Conservation (phyloP, 2,329 filamentous ascomycete genomes). For the Phyllosticta citribraziliensis region DNA sequence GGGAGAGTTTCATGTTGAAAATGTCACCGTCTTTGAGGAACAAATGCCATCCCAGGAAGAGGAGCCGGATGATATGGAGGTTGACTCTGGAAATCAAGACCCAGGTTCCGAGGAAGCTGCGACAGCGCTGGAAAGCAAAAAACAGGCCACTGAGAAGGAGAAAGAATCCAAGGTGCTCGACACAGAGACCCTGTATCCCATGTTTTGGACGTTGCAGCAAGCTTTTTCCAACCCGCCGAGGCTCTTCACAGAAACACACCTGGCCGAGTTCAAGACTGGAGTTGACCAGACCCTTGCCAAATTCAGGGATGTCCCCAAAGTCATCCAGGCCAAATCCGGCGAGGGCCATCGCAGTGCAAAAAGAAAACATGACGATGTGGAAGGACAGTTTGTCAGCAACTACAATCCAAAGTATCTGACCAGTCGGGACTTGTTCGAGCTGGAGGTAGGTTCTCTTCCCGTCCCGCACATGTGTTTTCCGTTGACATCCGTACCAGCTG, state of each 20-base stretch:
- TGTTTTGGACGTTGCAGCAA: constrained; percentile 90
- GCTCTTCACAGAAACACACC: constrained; percentile 62
- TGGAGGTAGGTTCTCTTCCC: constrained; percentile 55
- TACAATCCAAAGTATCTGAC: constrained; percentile 99
- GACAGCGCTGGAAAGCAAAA: constrained; percentile 30
- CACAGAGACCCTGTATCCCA: constrained; percentile 67
- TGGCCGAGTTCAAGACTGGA: constrained; percentile 54
- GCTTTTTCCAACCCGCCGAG: constrained; percentile 84
- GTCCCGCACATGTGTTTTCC: neutral
- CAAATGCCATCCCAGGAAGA: constrained; percentile 29
- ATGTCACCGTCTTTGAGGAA: constrained; percentile 76
- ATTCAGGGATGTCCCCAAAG: constrained; percentile 62
- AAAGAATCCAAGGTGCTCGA: constrained; percentile 46
- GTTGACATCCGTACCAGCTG: constrained; percentile 45
- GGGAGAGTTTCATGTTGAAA: constrained; percentile 92
- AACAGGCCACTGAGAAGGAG: constrained; percentile 25
- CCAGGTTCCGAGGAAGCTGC: constrained; percentile 35
- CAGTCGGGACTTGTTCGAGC: constrained; percentile 89
- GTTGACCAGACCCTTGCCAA: constrained; percentile 56
- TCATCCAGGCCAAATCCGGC: constrained; percentile 54
- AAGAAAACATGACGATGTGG: constrained; percentile 56
- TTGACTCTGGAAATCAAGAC: constrained; percentile 43
- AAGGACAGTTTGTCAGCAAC: constrained; percentile 55
- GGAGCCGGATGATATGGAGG: constrained; percentile 52
- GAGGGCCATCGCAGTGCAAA: constrained; percentile 48